Percentiles rank a stretch among this genome's conserved stretches.
phyloP scores from a whole-genome alignment of 768 basidiomycete genomes.

The Cyclocybe aegerita region DNA sequence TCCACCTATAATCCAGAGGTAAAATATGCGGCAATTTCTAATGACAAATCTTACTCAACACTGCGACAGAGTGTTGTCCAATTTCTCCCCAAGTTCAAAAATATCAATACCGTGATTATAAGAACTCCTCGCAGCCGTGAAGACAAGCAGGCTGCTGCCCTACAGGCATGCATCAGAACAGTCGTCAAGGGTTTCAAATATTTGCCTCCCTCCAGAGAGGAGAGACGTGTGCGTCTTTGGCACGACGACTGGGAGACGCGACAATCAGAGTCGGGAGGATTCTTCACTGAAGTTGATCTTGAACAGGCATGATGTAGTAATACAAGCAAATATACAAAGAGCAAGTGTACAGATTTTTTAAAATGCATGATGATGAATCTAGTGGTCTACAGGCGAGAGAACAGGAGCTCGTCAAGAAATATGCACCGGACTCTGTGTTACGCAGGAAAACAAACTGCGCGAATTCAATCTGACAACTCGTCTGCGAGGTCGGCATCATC shows the following conservation, averaged over 20 bases:
- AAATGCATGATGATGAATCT: not conserved
- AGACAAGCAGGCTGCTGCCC: not conserved
- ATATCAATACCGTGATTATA: slow-evolving; percentile 5
- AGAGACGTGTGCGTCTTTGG: slow-evolving; percentile 2
- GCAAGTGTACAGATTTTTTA: not conserved
- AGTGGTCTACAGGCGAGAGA: not conserved
- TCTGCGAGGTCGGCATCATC: slow-evolving; percentile 30
- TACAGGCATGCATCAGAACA: slow-evolving; percentile 1
- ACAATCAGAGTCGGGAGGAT: not conserved
- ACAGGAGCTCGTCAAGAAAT: slow-evolving; percentile 2
- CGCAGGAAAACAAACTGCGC: not conserved
- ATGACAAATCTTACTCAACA: not conserved
- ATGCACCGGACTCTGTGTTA: not conserved
- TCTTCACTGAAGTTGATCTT: not conserved
- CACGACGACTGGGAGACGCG: slow-evolving; percentile 1
- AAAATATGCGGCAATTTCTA: not conserved
- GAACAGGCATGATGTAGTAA: not conserved
- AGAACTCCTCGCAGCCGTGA: not conserved
- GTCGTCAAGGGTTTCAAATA: not conserved
- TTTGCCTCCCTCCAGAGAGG: not conserved
- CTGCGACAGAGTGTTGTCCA: slow-evolving; percentile 1
- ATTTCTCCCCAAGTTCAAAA: slow-evolving; percentile 4
- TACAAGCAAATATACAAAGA: not conserved
- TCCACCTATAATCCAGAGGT: not conserved
- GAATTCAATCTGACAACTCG: slow-evolving; percentile 23